Evolutionary conservation across 2,329 filamentous ascomycete species (phyloP), one percentile per base, ranked within the genome.

Genomic region (Aschersonia sp.): DNA sequence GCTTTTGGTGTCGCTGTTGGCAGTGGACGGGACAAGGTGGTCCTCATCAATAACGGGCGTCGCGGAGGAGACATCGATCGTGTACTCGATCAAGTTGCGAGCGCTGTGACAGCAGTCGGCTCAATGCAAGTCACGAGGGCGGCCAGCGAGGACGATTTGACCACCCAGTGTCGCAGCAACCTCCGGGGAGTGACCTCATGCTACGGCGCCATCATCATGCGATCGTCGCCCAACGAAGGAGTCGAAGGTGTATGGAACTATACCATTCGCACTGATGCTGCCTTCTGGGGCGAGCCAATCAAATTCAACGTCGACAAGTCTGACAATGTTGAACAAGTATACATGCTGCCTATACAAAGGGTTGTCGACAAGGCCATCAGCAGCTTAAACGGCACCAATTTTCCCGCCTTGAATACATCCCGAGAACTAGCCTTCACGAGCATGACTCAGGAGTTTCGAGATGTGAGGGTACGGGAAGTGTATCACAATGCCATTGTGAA

Each of bases 391-490:
- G 66, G 67, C 7, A 62, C 65, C 5, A 62, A 61, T 29, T 54
- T 65, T 48, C 57, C 65, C 38, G 61, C 63, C 5, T 67, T 72
- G n/a, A 53, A 55, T 32, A 48, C 56, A 32, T 58, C 51, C 6
- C 65, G 81, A 41, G 80, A 94, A 63, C 89, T 85, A 54, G 77
- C 85, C 3, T 95, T 82, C 56, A 95, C 89, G 0, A 78, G 77
- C 20, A 59, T 80, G 53, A 91, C 82, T 0, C 70, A 78, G 46
- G 66, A 83, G 46, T 77, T 92, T 63, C 77, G 84, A 9, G 68
- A 77, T 4, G 72, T 79, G 29, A 61, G 74, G 5, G 84, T 94
- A 49, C 77, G 85, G 6, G 69, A 73, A 7, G 62, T 74, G 4
- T 95, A 89, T 61, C 87, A 89, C 73, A 52, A 54, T 4, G 73